Evolutionary conservation across 106 monocot genomes (phyloP), one percentile per base, ranked within the genome.

Genomic region (Chionographis japonica): DNA sequence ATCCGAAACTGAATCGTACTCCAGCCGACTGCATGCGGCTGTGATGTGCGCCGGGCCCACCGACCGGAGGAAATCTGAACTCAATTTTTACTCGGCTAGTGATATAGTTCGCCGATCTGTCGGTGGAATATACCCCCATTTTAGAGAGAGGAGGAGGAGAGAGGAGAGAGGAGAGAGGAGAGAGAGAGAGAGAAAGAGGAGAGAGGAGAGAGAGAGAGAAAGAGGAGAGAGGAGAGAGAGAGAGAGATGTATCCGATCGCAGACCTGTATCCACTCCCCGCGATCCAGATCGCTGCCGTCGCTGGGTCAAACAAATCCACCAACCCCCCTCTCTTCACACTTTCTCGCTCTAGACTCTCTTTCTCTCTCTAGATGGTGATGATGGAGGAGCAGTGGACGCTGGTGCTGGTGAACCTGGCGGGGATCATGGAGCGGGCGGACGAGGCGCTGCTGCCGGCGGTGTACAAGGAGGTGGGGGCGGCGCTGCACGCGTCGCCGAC

Each of bases 381-480:
- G 52, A 46, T 18, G 38, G 70, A 52, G 52, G 73, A 52, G 72
- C 63, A 56, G 35, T 9, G 66, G 59, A 91, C 95, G 56, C 84
- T 95, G 60, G 14, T 79, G 4, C 76, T 91, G 66, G 86, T 91
- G 20, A 95, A 91, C 79, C 64, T 91, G 17, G 95, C 91, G 6
- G 82, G 86, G 27, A 88, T 91, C 58, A 88, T 95, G 95, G 91
- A 95, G 77, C 65, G 83, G 19, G 95, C 95, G 39, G 95, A 95
- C 72, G 95, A 95, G 75, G 79, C 91, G 37, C 85, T 94, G 42
- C 85, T 94, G 20, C 94, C 94, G 61, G 78, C 88, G 36, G 88
- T 94, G 52, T 91, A 91, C 85, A 78, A 75, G 65, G 94, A 94
- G 76, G 85, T 94, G 11, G 88, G 94, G 0, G 90, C 67, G 14